These are phyloP conservation scores for Fragaria nilgerrensis DNA, from an alignment of 306 rosid species.

Conservation along the genomic window DNA sequence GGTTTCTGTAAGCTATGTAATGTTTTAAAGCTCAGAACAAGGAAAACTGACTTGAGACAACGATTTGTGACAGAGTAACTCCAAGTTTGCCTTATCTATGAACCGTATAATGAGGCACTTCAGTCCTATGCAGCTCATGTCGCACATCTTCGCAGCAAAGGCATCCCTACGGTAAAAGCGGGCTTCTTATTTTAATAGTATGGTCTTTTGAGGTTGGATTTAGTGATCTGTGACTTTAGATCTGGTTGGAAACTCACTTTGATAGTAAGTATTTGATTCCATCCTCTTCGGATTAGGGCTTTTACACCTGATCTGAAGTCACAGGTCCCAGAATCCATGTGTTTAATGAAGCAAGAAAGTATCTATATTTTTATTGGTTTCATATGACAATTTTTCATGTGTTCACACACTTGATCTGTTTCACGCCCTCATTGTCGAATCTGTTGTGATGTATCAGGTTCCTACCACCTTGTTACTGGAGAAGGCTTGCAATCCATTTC, in stretches of 20 bases:
- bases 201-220: background rate
- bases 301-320: background rate
- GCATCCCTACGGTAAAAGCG: slow-evolving; percentile 80
- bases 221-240: background rate
- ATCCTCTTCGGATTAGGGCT: background rate
- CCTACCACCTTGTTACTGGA: slow-evolving; percentile 74
- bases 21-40: background rate
- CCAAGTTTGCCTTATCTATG: slow-evolving; percentile 84
- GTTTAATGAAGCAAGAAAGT: background rate
- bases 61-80: slow-evolving; percentile 60
- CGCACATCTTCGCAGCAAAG: slow-evolving; percentile 67
- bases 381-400: background rate
- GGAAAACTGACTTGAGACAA: slow-evolving; percentile 28
- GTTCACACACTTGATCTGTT: background rate
- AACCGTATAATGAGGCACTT: slow-evolving; percentile 82
- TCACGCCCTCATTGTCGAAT: background rate
- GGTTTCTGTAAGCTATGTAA: slow-evolving; percentile 13
- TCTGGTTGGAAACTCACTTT: background rate
- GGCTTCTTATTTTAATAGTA: slow-evolving; percentile 2
- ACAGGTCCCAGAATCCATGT: background rate
- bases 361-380: background rate
- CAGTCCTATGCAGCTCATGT: slow-evolving; percentile 71
- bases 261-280: background rate
- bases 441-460: slow-evolving; percentile 44
- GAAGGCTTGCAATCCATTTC: slow-evolving; percentile 94